A percentile compares a stretch with the other conserved stretches of the same genome.
Conservation (phyloP, 768 basidiomycete genomes). For the Tremella fuciformis region DNA sequence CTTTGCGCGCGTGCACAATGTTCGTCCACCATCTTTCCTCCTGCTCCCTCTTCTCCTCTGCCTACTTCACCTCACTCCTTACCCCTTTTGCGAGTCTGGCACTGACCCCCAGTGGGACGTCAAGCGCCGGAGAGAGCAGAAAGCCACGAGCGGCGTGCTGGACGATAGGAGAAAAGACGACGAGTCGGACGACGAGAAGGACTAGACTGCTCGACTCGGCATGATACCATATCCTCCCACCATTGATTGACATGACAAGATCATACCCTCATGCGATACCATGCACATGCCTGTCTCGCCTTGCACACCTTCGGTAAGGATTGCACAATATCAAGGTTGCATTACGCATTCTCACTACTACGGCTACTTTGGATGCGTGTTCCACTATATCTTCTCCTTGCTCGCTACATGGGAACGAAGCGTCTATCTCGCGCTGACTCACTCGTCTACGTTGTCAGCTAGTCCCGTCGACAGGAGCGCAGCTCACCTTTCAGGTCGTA, state of each 20-base stretch:
- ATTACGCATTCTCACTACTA: too few species aligned
- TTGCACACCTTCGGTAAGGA: too few species aligned
- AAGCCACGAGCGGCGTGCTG: constrained; percentile 4
- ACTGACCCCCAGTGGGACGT: constrained; percentile 37
- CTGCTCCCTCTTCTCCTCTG: background rate
- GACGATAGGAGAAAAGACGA: constrained; percentile 17
- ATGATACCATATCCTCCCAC: too few species aligned
- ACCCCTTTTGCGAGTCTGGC: background rate
- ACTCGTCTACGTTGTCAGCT: constrained; percentile 4
- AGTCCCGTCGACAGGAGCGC: background rate
- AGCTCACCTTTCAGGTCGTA: constrained; percentile 43
- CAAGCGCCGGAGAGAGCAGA: constrained; percentile 22
- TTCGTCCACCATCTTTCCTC: constrained; percentile 23
- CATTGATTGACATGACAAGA: too few species aligned
- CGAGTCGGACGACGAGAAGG: constrained; percentile 37
- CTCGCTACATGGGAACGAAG: too few species aligned
- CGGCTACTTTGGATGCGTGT: too few species aligned
- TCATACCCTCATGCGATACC: too few species aligned
- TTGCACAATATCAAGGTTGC: too few species aligned
- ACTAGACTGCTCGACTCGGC: constrained; percentile 6
- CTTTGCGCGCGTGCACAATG: constrained; percentile 88
- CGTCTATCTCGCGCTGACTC: background rate
- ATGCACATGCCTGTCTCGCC: too few species aligned
- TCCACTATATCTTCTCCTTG: too few species aligned
- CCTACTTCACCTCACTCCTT: too few species aligned